Evolutionary conservation across 2,329 filamentous ascomycete species (phyloP).

Genomic region (Coniella vitis): DNA sequence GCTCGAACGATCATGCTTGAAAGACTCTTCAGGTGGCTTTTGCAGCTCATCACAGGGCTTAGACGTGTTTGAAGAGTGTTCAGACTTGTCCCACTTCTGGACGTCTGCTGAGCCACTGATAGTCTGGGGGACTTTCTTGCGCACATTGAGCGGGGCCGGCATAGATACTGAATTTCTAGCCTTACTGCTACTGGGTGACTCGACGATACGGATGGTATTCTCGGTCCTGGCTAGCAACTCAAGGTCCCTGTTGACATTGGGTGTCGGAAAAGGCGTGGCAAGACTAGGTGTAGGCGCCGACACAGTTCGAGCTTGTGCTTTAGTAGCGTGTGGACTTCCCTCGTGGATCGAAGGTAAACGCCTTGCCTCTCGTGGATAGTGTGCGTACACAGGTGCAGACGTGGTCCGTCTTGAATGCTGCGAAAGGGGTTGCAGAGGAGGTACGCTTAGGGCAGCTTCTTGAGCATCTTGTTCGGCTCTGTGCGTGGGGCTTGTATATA

Average conservation of each 20-base stretch:
- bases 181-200: constrained; percentile 36
- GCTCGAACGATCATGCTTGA: constrained; percentile 9
- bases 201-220: constrained; percentile 50
- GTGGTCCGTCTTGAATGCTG: constrained; percentile 37
- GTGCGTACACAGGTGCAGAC: constrained; percentile 44
- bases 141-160: constrained; percentile 34
- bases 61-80: constrained; percentile 22
- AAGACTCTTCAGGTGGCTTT: constrained; percentile 18
- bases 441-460: neutral
- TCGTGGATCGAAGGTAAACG: constrained; percentile 45
- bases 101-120: neutral
- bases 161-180: constrained; percentile 26
- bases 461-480: neutral
- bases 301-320: constrained; percentile 35
- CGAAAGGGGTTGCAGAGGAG: constrained; percentile 10
- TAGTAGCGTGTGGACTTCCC: constrained; percentile 24
- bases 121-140: constrained; percentile 28
- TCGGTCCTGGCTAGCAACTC: constrained; percentile 38
- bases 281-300: constrained; percentile 34
- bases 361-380: constrained; percentile 30
- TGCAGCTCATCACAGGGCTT: constrained; percentile 16
- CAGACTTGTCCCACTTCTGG: constrained; percentile 7
- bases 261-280: constrained; percentile 11
- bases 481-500: neutral
- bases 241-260: constrained; percentile 30